Evolutionary conservation across 75 land plant species (phyloP).

Genomic region (Pseudotsuga menziesii): DNA sequence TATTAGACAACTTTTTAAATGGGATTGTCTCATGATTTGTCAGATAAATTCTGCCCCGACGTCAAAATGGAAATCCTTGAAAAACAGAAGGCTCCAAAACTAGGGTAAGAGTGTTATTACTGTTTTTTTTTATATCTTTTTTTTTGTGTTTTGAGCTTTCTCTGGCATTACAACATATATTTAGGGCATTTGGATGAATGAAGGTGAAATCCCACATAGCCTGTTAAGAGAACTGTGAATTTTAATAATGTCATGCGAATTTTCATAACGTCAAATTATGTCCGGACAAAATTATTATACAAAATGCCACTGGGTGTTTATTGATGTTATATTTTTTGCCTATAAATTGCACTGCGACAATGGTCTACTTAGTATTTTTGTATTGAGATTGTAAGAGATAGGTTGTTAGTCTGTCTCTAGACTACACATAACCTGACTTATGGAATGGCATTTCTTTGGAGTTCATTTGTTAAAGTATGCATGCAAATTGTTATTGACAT

Average conservation of each 20-base stretch:
- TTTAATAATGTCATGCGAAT: not conserved
- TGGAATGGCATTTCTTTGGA: no score
- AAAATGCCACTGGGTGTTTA: not conserved
- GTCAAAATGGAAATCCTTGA: constrained; percentile 85
- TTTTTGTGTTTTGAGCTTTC: not conserved
- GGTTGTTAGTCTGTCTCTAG: no score
- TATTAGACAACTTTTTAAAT: not conserved
- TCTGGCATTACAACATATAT: not conserved
- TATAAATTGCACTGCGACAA: not conserved
- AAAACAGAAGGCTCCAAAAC: constrained; percentile 83
- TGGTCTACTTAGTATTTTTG: no score
- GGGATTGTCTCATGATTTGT: not conserved
- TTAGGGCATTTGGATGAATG: not conserved
- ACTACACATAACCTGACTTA: no score
- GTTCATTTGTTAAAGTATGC: no score
- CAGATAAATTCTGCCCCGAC: constrained; percentile 72
- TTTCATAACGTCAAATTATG: not conserved
- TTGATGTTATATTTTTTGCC: not conserved
- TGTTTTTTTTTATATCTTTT: not conserved
- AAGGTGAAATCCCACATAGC: not conserved
- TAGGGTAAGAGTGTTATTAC: constrained; percentile 56
- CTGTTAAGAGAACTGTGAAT: not conserved
- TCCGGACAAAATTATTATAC: not conserved
- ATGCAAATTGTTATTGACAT: no score
- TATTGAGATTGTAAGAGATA: no score